These are phyloP conservation scores for Schizonepeta tenuifolia DNA, from an alignment of 257 asterid species.

Conservation along the genomic window DNA sequence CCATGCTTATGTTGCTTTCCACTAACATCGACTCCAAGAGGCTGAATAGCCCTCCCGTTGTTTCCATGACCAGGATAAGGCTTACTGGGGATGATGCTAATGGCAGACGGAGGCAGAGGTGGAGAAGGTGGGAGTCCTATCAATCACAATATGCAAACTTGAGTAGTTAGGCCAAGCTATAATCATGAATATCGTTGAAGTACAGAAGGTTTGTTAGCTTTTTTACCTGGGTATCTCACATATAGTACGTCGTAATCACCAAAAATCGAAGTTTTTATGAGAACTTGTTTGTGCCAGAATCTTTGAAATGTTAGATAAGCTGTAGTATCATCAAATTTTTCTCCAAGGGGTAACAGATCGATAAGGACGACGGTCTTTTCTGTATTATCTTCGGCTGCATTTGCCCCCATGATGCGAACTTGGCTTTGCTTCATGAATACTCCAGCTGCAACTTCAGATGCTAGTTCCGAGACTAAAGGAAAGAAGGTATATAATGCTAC, in stretches of 20 bases:
- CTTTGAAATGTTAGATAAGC: slow-evolving; percentile 67
- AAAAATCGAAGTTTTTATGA: slow-evolving; percentile 57
- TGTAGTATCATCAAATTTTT: slow-evolving; percentile 62
- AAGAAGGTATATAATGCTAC: slow-evolving; percentile 82
- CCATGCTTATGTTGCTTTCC: slow-evolving; percentile 57
- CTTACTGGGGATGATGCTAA: slow-evolving; percentile 55
- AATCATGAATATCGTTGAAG: slow-evolving; percentile 14
- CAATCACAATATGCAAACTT: slow-evolving; percentile 27
- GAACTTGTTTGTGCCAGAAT: slow-evolving; percentile 81
- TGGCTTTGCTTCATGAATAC: slow-evolving; percentile 79
- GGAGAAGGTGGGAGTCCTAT: slow-evolving; percentile 95
- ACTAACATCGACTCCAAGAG: slow-evolving; percentile 83
- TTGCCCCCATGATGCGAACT: slow-evolving; percentile 96
- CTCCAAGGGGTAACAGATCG: slow-evolving; percentile 83
- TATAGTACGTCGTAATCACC: slow-evolving; percentile 84
- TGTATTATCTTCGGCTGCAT: slow-evolving; percentile 73
- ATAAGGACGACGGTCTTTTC: slow-evolving; percentile 77
- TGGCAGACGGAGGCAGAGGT: slow-evolving; percentile 73
- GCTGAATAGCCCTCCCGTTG: slow-evolving; percentile 63
- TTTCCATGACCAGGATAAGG: slow-evolving; percentile 71
- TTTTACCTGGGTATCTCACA: slow-evolving; percentile 89
- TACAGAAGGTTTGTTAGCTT: slow-evolving; percentile 13
- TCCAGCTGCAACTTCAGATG: slow-evolving; percentile 78
- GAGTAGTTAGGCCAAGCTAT: slow-evolving; percentile 30
- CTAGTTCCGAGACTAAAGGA: slow-evolving; percentile 87